phyloP scores from a whole-genome alignment of 345 rosid genomes.

The Pugionium dolabratum region DNA sequence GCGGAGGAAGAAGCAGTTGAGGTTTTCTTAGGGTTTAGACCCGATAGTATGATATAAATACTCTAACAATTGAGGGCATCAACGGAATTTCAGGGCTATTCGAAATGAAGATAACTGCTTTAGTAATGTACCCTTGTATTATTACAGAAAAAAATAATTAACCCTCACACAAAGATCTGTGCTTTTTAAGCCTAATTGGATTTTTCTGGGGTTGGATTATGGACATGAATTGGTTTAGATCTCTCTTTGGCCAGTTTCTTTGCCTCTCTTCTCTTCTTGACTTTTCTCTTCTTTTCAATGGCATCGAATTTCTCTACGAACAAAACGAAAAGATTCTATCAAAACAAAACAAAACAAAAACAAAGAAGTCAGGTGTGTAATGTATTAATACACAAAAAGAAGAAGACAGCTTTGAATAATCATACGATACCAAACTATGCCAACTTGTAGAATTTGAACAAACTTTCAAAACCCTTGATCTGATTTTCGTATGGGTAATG shows the following conservation, averaged over 20 bases:
- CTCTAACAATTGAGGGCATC: not conserved
- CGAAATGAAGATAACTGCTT: not conserved
- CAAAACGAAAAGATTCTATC: not conserved
- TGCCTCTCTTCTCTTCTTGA: conserved; percentile 57
- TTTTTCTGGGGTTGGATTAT: not conserved
- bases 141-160: not conserved
- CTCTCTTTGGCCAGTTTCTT: conserved; percentile 53
- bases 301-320: conserved; percentile 32
- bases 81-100: not conserved
- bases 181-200: not conserved
- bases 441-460: not conserved
- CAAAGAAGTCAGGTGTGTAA: not conserved
- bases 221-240: conserved; percentile 10
- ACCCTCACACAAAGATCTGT: not conserved
- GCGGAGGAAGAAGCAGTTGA: conserved; percentile 4
- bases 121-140: conserved; percentile 27
- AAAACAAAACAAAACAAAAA: no score
- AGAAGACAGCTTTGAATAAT: conserved; percentile 6
- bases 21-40: conserved; percentile 42
- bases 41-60: no score
- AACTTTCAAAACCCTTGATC: not conserved
- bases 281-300: conserved; percentile 41
- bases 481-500: no score
- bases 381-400: conserved; percentile 2
- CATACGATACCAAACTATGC: not conserved